phyloP scores from a whole-genome alignment of 2,329 filamentous ascomycete genomes.

The Aspergillus udagawae region DNA sequence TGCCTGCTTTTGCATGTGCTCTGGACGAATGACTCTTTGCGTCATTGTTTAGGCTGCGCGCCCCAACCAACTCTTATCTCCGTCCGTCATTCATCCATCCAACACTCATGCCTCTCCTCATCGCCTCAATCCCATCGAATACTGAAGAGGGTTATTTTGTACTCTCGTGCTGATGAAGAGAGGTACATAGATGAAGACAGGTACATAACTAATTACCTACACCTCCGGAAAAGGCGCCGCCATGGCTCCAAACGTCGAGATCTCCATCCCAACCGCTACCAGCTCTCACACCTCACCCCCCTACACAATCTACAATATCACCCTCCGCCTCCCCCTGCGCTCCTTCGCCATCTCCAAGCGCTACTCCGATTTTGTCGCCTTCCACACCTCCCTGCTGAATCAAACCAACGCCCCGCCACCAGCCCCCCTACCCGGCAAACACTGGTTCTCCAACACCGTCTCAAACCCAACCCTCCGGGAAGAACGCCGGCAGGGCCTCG shows the following conservation, averaged over 20 bases:
- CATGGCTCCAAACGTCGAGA: slow-evolving; percentile 44
- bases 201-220: background rate
- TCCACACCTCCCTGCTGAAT: slow-evolving; percentile 50
- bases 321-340: slow-evolving; percentile 57
- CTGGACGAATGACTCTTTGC: background rate
- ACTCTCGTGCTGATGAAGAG: too few species aligned
- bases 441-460: slow-evolving; percentile 57
- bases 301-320: slow-evolving; percentile 60
- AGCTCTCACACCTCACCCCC: slow-evolving; percentile 48
- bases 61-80: background rate
- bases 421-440: slow-evolving; percentile 53
- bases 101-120: background rate
- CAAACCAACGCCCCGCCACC: slow-evolving; percentile 53
- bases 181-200: background rate
- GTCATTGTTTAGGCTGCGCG: slow-evolving; percentile 1
- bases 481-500: slow-evolving; percentile 53
- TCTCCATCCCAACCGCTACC: slow-evolving; percentile 48
- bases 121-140: background rate
- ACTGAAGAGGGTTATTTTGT: background rate
- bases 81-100: background rate
- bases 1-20: background rate
- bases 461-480: slow-evolving; percentile 55
- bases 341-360: slow-evolving; percentile 58
- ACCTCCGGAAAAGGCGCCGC: background rate
- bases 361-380: slow-evolving; percentile 59